These are phyloP conservation scores for Clonostachys sp. DNA, from an alignment of 2,329 filamentous ascomycete species.

Conservation along the genomic window DNA sequence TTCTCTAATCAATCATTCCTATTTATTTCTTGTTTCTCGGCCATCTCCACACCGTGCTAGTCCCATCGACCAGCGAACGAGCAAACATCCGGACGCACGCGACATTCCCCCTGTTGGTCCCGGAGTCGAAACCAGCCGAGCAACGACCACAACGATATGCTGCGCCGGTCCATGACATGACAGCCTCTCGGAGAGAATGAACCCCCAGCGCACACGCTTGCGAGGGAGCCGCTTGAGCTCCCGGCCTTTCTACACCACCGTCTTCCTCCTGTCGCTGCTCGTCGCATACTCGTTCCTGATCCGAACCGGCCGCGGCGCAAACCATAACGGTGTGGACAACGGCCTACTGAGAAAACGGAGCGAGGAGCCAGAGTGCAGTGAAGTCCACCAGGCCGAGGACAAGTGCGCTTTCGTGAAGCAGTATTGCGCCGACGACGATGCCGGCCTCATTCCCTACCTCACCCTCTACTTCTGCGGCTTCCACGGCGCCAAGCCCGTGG, in stretches of 20 bases:
- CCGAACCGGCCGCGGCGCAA: constrained; percentile 2
- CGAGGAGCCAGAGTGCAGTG: constrained; percentile 57
- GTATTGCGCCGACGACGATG: constrained; percentile 85
- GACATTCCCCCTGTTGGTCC: no score
- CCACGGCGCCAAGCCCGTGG: constrained; percentile 62
- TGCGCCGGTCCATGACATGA: constrained; percentile 4
- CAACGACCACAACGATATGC: background rate
- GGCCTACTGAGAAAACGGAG: constrained; percentile 16
- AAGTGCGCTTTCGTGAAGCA: constrained; percentile 81
- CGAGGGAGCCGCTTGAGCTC: constrained; percentile 32
- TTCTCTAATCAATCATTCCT: no score
- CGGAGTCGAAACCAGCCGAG: no score
- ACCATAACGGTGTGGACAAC: constrained; percentile 5
- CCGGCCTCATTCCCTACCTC: constrained; percentile 84
- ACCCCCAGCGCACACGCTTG: constrained; percentile 2
- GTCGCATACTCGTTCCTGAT: constrained; percentile 34
- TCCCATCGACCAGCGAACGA: no score
- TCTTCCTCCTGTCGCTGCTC: constrained; percentile 40
- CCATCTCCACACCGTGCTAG: no score
- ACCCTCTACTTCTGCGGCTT: constrained; percentile 86
- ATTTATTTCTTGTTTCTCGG: no score
- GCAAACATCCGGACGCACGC: no score
- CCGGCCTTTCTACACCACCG: constrained; percentile 44
- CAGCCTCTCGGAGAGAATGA: background rate
- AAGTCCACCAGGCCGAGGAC: constrained; percentile 72